Percentiles rank a stretch among this genome's conserved stretches.
Conservation (phyloP, 116 monocot species). For the Cymodocea nodosa region DNA sequence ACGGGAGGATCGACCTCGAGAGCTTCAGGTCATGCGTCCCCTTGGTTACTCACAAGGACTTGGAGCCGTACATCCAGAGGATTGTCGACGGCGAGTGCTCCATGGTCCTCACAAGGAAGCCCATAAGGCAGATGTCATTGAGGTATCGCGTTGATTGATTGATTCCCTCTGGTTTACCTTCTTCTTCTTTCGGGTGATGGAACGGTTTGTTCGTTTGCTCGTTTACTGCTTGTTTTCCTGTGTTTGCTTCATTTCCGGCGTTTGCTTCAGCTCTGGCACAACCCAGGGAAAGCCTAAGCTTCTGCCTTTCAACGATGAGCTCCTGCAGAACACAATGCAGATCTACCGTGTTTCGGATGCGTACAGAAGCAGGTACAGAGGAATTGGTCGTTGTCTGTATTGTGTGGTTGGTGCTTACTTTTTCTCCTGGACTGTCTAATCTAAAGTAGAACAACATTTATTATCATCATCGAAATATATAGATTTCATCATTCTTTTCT, state of each 20-base stretch:
- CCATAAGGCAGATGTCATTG: constrained; percentile 25
- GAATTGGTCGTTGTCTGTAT: background rate
- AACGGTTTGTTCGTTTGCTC: background rate
- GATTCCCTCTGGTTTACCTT: background rate
- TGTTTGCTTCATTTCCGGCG: constrained; percentile 7
- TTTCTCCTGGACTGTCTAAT: too few species aligned
- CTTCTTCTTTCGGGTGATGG: background rate
- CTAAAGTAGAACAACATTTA: too few species aligned
- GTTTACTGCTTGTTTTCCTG: background rate
- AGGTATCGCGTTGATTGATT: constrained; percentile 14
- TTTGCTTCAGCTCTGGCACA: constrained; percentile 59
- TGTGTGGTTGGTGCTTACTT: background rate
- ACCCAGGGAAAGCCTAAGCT: constrained; percentile 80
- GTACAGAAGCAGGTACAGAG: constrained; percentile 45
- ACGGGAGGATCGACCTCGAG: constrained; percentile 31
- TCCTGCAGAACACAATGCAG: constrained; percentile 59
- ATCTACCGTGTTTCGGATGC: constrained; percentile 57
- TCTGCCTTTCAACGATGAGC: constrained; percentile 60
- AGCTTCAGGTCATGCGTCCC: constrained; percentile 41
- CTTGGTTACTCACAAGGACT: constrained; percentile 28
- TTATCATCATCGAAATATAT: too few species aligned
- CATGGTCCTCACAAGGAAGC: constrained; percentile 34
- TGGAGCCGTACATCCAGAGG: constrained; percentile 35
- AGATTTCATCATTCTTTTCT: too few species aligned
- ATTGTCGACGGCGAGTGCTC: constrained; percentile 40